Base-by-base conservation (phyloP, 495 filamentous ascomycete species). In the Tuber umbilicatum region DNA sequence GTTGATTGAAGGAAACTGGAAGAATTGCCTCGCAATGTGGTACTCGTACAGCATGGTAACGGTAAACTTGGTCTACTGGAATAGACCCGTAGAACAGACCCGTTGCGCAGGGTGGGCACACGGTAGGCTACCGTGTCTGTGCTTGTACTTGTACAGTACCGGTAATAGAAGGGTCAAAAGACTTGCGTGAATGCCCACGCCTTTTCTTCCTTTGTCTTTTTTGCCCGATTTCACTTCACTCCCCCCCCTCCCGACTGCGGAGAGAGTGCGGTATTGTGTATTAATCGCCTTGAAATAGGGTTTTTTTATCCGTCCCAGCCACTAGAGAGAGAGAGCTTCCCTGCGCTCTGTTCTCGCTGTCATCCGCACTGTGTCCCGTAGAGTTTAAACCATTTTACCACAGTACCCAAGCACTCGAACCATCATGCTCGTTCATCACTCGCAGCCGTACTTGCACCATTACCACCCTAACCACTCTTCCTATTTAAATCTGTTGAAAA, bases 231-330 rank as follows among this genome's bases (percentile, higher is more conserved):
- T 7, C 55, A 35, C 55, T 64, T 17, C 27, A 31, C 31, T 27
- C 55, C 7, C 27, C 27, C 55, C 5, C 55, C 7, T 14, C 27
- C 55, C 5, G 3, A 31, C 27, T 27, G 27, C 27, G 4, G 55
- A 27, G 55, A 35, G 55, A 27, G 3, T 17, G 55, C 2, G 10
- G 55, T 64, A n/a, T n/a, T 4, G 3, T 27, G 19, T 10, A 17
- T 17, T 64, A 7, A 35, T 64, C 27, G 31, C 27, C 31, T 35
- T 64, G 55, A 19, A 35, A 64, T 60, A n/a, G n/a, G n/a, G n/a
- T 41, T 73, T 67, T 72, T 74, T 71, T 77, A 55, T 74, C 41
- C 23, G 68, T 72, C 74, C 78, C 75, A 79, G 69, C 75, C 75
- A 69, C 64, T 27, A 10, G 23, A 7, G 39, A 55, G 40, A 47